A percentile compares a stretch with the other conserved stretches of the same genome.
phyloP scores from a whole-genome alignment of 2,329 filamentous ascomycete genomes.

The Beauveria sp. region DNA sequence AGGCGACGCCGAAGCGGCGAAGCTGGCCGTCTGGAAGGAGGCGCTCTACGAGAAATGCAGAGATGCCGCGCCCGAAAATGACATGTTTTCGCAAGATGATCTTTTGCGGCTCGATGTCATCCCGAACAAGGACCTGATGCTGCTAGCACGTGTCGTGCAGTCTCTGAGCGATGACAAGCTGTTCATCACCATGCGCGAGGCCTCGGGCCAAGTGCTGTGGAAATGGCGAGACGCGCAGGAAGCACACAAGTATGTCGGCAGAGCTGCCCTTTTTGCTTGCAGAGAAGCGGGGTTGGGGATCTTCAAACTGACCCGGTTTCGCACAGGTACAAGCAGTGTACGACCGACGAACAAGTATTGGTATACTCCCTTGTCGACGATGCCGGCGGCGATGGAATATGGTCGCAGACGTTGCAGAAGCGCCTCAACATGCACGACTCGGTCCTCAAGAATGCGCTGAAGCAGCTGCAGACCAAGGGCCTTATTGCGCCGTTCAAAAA shows the following conservation, averaged over 20 bases:
- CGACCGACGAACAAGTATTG: slow-evolving; percentile 68
- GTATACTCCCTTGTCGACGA: slow-evolving; percentile 88
- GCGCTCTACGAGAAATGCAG: slow-evolving; percentile 49
- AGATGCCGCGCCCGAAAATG: slow-evolving; percentile 38
- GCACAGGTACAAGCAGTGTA: slow-evolving; percentile 48
- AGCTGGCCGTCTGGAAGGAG: slow-evolving; percentile 46
- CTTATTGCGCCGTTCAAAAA: slow-evolving; percentile 87
- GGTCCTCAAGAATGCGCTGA: slow-evolving; percentile 72
- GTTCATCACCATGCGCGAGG: slow-evolving; percentile 39
- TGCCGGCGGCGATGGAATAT: slow-evolving; percentile 77
- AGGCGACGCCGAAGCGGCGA: slow-evolving; percentile 29
- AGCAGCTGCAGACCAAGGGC: slow-evolving; percentile 71
- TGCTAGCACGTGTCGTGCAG: slow-evolving; percentile 49
- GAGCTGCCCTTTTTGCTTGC: neutral
- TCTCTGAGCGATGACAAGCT: slow-evolving; percentile 53
- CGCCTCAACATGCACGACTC: slow-evolving; percentile 78
- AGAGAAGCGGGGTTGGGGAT: neutral
- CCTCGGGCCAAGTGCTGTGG: slow-evolving; percentile 40
- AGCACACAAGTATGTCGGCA: slow-evolving; percentile 47
- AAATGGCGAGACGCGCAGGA: slow-evolving; percentile 51
- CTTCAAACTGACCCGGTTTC: neutral
- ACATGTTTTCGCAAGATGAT: slow-evolving; percentile 51
- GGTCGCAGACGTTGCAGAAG: slow-evolving; percentile 77
- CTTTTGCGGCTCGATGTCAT: slow-evolving; percentile 50
- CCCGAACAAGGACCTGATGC: slow-evolving; percentile 46